phyloP scores from a whole-genome alignment of 2,329 filamentous ascomycete species.

The Fusarium nisikadoi region DNA sequence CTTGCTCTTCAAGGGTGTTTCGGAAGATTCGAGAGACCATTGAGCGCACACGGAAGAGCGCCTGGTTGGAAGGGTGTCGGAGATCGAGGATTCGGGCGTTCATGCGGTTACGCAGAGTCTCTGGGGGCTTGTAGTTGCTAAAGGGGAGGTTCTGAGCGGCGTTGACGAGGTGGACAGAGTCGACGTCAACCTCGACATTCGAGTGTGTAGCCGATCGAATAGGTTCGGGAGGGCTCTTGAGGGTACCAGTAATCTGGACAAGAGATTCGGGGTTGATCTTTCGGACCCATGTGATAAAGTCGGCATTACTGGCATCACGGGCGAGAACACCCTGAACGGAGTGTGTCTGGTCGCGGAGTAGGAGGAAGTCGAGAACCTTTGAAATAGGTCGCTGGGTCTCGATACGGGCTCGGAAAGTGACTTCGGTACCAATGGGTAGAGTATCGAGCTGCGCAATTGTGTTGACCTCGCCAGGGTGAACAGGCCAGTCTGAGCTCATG shows the following conservation, averaged over 20 bases:
- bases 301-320: slow-evolving; percentile 57
- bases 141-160: slow-evolving; percentile 60
- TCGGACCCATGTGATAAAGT: slow-evolving; percentile 89
- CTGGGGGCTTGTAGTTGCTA: slow-evolving; percentile 71
- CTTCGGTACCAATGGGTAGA: slow-evolving; percentile 52
- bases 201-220: slow-evolving; percentile 81
- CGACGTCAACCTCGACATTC: slow-evolving; percentile 78
- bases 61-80: slow-evolving; percentile 85
- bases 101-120: slow-evolving; percentile 74
- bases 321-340: slow-evolving; percentile 85
- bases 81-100: slow-evolving; percentile 85
- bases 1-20: slow-evolving; percentile 74
- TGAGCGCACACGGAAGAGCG: slow-evolving; percentile 87
- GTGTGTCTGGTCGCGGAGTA: slow-evolving; percentile 84
- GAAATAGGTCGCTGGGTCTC: slow-evolving; percentile 81
- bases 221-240: slow-evolving; percentile 78
- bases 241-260: slow-evolving; percentile 77
- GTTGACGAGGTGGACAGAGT: slow-evolving; percentile 63
- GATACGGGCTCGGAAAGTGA: slow-evolving; percentile 56
- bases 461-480: slow-evolving; percentile 54
- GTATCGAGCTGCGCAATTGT: slow-evolving; percentile 51
- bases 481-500: slow-evolving; percentile 52
- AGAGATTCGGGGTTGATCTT: slow-evolving; percentile 82
- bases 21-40: slow-evolving; percentile 85
- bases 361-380: slow-evolving; percentile 82